phyloP scores from a whole-genome alignment of 441 rosid species.

The Francoa sonchifolia region DNA sequence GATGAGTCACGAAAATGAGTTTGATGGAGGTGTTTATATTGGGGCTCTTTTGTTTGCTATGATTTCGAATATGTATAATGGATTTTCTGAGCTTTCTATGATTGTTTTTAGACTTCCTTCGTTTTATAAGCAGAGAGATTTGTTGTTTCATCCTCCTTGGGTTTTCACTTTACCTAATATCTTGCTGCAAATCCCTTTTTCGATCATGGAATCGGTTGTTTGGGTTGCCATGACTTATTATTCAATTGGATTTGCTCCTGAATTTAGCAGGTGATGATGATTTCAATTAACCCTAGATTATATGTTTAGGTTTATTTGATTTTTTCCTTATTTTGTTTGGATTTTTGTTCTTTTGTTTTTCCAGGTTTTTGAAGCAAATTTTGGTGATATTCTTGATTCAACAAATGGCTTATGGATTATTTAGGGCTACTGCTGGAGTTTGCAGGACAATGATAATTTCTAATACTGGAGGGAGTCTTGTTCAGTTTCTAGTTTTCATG shows the following conservation, averaged over 20 bases:
- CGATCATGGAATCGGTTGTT: conserved; percentile 47
- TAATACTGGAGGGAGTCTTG: conserved; percentile 54
- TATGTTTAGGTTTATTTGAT: neutral
- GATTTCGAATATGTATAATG: conserved; percentile 69
- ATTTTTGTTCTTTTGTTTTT: neutral
- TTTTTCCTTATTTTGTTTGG: neutral
- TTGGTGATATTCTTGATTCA: conserved; percentile 50
- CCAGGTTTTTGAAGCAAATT: conserved; percentile 72
- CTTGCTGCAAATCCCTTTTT: conserved; percentile 49
- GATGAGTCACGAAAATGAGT: conserved; percentile 33
- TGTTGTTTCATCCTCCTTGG: conserved; percentile 58
- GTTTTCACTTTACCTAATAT: conserved; percentile 61
- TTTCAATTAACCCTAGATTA: neutral
- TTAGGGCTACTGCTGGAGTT: conserved; percentile 50
- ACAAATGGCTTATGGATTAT: conserved; percentile 72
- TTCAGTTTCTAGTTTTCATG: conserved; percentile 48
- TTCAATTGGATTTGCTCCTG: conserved; percentile 63
- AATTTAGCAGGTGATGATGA: conserved; percentile 41
- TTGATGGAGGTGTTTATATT: conserved; percentile 37
- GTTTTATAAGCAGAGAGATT: conserved; percentile 87
- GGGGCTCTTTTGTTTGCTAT: conserved; percentile 55
- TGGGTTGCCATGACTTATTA: conserved; percentile 61
- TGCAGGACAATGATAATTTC: conserved; percentile 81
- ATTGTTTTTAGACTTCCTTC: conserved; percentile 65
- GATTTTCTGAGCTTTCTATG: conserved; percentile 57